Evolutionary conservation across 1,284 basidiomycete genomes (phyloP).

Genomic region (Cutaneotrichosporon cavernicola): DNA sequence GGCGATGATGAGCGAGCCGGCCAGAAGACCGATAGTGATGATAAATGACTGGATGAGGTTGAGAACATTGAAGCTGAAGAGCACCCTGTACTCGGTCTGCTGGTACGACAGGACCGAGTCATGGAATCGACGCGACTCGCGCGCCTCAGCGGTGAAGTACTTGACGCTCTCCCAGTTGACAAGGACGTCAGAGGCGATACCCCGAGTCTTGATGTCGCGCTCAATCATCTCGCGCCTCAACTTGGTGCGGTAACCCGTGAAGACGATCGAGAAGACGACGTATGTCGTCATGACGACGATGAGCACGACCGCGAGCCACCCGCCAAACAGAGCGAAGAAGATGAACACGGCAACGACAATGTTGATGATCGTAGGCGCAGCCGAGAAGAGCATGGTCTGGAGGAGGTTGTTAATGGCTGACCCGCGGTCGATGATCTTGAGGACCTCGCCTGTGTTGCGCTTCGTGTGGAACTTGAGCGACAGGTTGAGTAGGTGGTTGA

Average conservation of each 20-base stretch:
- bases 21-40: slow-evolving; percentile 82
- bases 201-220: slow-evolving; percentile 90
- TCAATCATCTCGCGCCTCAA: slow-evolving; percentile 91
- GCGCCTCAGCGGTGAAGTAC: slow-evolving; percentile 91
- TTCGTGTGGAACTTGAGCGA: slow-evolving; percentile 93
- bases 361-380: slow-evolving; percentile 89
- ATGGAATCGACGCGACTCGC: slow-evolving; percentile 85
- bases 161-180: slow-evolving; percentile 99
- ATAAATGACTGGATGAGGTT: slow-evolving; percentile 95
- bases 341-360: slow-evolving; percentile 95
- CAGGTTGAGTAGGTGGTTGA: slow-evolving; percentile 84
- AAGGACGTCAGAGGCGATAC: slow-evolving; percentile 89
- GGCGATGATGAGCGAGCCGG: slow-evolving; percentile 91
- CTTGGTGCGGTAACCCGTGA: slow-evolving; percentile 74
- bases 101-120: slow-evolving; percentile 83
- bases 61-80: slow-evolving; percentile 83
- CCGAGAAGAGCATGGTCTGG: slow-evolving; percentile 86
- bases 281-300: slow-evolving; percentile 80
- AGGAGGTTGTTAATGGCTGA: slow-evolving; percentile 96
- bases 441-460: slow-evolving; percentile 93
- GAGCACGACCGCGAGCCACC: slow-evolving; percentile 76
- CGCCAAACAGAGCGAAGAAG: slow-evolving; percentile 74
- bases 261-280: slow-evolving; percentile 90
- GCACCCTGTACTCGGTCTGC: slow-evolving; percentile 83
- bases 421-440: slow-evolving; percentile 93